Evolutionary conservation across 2,329 filamentous ascomycete species (phyloP).

Genomic region (Colletotrichum horii): DNA sequence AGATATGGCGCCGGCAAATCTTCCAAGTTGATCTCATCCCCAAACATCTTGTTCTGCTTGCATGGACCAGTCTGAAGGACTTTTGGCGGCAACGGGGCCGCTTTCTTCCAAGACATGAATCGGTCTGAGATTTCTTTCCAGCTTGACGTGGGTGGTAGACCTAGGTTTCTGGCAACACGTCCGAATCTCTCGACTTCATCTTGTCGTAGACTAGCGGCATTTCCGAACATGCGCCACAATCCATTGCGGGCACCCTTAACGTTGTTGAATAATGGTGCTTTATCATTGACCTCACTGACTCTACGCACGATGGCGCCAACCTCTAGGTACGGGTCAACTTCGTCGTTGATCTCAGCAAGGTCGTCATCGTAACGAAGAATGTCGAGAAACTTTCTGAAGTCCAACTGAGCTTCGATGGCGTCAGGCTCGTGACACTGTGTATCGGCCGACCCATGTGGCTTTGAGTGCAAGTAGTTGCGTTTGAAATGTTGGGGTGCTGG

Average conservation of each 20-base stretch:
- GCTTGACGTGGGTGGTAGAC: constrained; percentile 38
- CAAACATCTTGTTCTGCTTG: constrained; percentile 45
- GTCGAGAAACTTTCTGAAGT: constrained; percentile 52
- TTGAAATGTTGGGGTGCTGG: not conserved
- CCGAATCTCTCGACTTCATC: constrained; percentile 38
- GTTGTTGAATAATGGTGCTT: constrained; percentile 58
- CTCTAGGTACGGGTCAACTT: constrained; percentile 50
- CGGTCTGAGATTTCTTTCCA: constrained; percentile 42
- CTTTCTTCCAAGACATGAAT: constrained; percentile 25
- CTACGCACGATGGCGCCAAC: constrained; percentile 49
- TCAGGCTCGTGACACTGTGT: not conserved
- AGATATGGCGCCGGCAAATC: constrained; percentile 46
- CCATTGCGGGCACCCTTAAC: constrained; percentile 49
- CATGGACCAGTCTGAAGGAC: constrained; percentile 36
- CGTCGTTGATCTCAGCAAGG: constrained; percentile 46
- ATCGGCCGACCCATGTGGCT: not conserved
- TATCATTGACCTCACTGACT: constrained; percentile 48
- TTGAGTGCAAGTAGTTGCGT: not conserved
- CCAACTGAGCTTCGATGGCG: constrained; percentile 22
- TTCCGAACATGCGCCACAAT: constrained; percentile 52
- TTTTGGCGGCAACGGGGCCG: constrained; percentile 36
- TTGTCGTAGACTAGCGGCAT: constrained; percentile 41
- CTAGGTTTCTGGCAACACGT: constrained; percentile 45
- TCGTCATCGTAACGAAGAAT: constrained; percentile 45
- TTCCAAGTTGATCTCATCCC: constrained; percentile 46